A percentile compares a stretch with the other conserved stretches of the same genome.
These are phyloP conservation scores for Urochloa ruziziensis DNA, from an alignment of 176 grass and related monocot genomes.

Conservation along the genomic window DNA sequence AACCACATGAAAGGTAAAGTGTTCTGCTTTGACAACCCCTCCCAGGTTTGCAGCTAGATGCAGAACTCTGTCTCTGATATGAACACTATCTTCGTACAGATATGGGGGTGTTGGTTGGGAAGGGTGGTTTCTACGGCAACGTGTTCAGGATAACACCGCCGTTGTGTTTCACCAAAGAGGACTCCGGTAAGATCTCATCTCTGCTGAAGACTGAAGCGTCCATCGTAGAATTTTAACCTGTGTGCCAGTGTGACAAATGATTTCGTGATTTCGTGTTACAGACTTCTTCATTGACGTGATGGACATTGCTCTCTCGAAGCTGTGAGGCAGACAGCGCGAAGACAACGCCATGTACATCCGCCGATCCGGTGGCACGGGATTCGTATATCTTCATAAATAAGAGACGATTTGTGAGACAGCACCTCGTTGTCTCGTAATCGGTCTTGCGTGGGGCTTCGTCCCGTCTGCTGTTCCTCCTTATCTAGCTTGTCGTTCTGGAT, in stretches of 20 bases:
- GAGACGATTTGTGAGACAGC: constrained; percentile 51
- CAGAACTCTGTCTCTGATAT: neutral
- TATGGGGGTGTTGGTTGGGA: constrained; percentile 87
- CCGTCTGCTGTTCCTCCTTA: neutral
- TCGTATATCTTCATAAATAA: no score
- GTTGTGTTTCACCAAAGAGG: constrained; percentile 80
- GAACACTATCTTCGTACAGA: constrained; percentile 43
- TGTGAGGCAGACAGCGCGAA: constrained; percentile 45
- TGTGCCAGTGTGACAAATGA: neutral
- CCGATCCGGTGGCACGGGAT: constrained; percentile 3
- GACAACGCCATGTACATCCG: constrained; percentile 1
- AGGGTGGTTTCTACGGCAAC: constrained; percentile 89
- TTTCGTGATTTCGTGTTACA: constrained; percentile 19
- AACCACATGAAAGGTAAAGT: constrained; percentile 77
- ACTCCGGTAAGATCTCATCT: constrained; percentile 52
- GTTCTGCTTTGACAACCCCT: neutral
- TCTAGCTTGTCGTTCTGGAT: neutral
- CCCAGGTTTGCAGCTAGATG: neutral
- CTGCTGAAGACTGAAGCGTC: no score
- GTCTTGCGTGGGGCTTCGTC: neutral
- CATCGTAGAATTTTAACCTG: neutral
- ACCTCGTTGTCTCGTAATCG: constrained; percentile 77
- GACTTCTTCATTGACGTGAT: constrained; percentile 77
- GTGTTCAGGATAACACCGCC: constrained; percentile 96
- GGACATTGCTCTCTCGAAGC: constrained; percentile 77